Base-by-base conservation (phyloP, 352 stramenopile genomes). In the Phytopythium ostracodes region DNA sequence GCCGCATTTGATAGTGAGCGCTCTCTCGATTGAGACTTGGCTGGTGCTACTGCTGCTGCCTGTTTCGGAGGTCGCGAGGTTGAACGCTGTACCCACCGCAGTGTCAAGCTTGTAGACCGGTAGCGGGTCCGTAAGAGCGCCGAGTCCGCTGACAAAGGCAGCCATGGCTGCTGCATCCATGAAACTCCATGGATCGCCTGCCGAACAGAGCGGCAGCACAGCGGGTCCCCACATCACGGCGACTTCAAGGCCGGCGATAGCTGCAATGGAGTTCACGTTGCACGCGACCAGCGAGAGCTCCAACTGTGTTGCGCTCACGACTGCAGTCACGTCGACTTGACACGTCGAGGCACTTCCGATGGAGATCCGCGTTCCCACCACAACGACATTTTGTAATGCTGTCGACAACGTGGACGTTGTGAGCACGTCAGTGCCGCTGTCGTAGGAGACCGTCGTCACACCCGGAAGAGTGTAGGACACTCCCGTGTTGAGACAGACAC, bases 161-260 rank as follows among this genome's bases (percentile, higher is more conserved):
- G 67, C 31, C 11, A 88, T 65, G 24, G 57, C 38, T 0, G 57
- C 56, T 0, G 75, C 15, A n/a, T 73, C 67, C 54, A 90, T 68
- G 1, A 56, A 43, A 11, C 55, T 66, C 86, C 84, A 94, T 1
- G 84, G 73, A 43, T 93, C 73, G 1, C 58, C 46, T 0, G 49
- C 53, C 2, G 67, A 50, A 33, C 87, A 95, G 8, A 95, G 62
- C 6, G 87, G 84, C 2, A 96, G 56, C 56, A 91, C 59, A 0
- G 81, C 81, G 5, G 87, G 83, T 0, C 87, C 87, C 52, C 78
- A 87, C 61, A 91, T 82, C 0, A 93, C 56, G 52, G 70, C 71
- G 27, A 95, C 63, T 14, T 56, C 43, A 0, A 78, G 66, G 11
- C 61, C 55, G 0, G 66, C 11, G 0, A 54, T 53, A 10, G 53